Base-by-base conservation (phyloP, 2,329 filamentous ascomycete genomes). In the Colletotrichum theobromicola region DNA sequence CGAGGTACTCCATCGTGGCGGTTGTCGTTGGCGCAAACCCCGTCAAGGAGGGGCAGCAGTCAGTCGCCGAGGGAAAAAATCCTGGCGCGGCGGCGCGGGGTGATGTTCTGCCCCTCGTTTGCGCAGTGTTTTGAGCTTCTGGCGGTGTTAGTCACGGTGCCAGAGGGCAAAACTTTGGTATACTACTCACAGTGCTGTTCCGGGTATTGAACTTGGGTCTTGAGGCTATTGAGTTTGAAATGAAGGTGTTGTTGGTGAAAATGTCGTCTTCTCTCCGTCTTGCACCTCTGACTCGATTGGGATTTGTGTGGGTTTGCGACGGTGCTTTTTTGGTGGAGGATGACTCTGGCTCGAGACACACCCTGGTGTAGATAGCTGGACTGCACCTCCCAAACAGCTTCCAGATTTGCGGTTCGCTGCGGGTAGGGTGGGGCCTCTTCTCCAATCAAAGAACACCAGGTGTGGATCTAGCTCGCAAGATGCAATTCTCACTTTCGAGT, bases 1-100 rank as follows among this genome's bases (percentile, higher is more conserved):
- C 92, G 75, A 99, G 89, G 81, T 94, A 98, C 76, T 97, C 91
- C 91, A 93, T 92, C 37, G 4, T 32, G 21, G 18, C 12, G 16
- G 53, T 28, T 5, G 46, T 28, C 35, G 15, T 13, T 12, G 65
- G 65, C 46, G 53, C 53, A 67, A 60, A 35, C 13, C 15, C 30
- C 26, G 28, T 46, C 35, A 26, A 35, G 37, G 68, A 62, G 55
- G 72, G 72, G 62, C 67, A 66, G 15, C n/a, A 13, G 46, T 21
- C n/a, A 13, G 46, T 21, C n/a, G n/a, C 42, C 1, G 18, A 15
- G 9, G 34, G 16, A 74, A 74, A 72, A 73, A 50, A 30, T 55
- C 28, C 42, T 53, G 53, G 42, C 13, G 12, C 32, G 35, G 12
- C 32, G 35, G 55, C 72, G 72, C 68, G 68, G 72, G 72, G 72